These are phyloP conservation scores for Blastobotrys peoriensis DNA, from an alignment of 805 yeast genomes.

Conservation along the genomic window DNA sequence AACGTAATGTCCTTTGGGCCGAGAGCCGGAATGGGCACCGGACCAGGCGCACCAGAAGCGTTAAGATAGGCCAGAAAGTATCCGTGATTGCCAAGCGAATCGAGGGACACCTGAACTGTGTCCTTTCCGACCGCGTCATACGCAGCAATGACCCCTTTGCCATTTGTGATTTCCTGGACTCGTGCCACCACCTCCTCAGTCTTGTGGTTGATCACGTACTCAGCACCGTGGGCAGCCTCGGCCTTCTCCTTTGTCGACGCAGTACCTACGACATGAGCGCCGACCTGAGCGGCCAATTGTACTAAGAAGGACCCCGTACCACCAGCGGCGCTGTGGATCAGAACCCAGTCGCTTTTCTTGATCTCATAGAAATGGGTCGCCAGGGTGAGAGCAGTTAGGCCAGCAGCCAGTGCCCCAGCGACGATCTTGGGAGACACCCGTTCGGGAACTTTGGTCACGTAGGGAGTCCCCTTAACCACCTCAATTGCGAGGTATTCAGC, in stretches of 20 bases:
- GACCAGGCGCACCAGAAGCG: constrained; percentile 78
- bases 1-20: constrained; percentile 58
- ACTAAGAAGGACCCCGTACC: constrained; percentile 75
- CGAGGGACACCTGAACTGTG: constrained; percentile 60
- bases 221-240: constrained; percentile 77
- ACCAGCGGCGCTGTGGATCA: constrained; percentile 93
- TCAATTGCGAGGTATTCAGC: constrained; percentile 56
- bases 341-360: constrained; percentile 60
- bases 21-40: constrained; percentile 44
- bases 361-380: constrained; percentile 60
- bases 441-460: constrained; percentile 46
- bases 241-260: constrained; percentile 76
- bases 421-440: constrained; percentile 40
- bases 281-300: constrained; percentile 56
- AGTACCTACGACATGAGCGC: constrained; percentile 79
- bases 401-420: constrained; percentile 63
- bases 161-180: constrained; percentile 29
- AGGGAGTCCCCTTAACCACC: constrained; percentile 23
- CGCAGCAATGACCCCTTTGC: constrained; percentile 29
- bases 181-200: constrained; percentile 26
- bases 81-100: constrained; percentile 57
- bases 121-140: constrained; percentile 46
- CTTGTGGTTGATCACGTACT: constrained; percentile 46
- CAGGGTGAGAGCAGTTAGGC: constrained; percentile 73
- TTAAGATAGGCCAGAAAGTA: constrained; percentile 74